Evolutionary conservation across 257 asterid genomes (phyloP), one percentile per base, ranked within the genome.

Genomic region (Coffea canephora): DNA sequence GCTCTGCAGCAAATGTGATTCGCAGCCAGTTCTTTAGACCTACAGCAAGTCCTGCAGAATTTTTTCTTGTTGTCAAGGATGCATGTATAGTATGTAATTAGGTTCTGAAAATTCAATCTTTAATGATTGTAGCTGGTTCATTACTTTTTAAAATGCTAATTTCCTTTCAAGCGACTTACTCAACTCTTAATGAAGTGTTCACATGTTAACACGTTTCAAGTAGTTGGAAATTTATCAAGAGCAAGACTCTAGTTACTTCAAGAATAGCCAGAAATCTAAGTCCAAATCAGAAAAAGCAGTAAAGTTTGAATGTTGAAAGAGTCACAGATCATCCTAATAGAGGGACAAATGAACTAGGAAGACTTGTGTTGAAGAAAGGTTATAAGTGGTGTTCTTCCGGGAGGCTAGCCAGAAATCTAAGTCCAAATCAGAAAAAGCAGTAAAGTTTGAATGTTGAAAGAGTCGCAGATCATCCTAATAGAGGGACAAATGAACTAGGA

Each of bases 1-100:
- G 93, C 62, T 91, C 97, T 1, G 86, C 91, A 0, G 97, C 98
- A 23, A 87, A 94, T 25, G 96, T 94, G 41, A 94, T 87, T 31
- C 97, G 82, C 1, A 94, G 70, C 98, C 98, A 94, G 65, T 91
- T 81, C 74, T 92, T 86, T 5, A 94, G 89, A 67, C 97, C 98
- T 19, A 94, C 97, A 16, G 93, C 92, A 50, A 87, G 71, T 68
- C 98, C 97, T 94, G 94, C 83, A 85, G 73, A 59, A 6, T 3
- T 39, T 39, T 31, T 61, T 61, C 1, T 61, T 13, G 16, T 3
- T 61, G 34, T 7, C 67, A 61, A 61, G 67, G 67, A 61, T 3
- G 67, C 34, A 23, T 59, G 25, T 59, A 2, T 52, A 52, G 6
- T 3, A 18, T 52, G 45, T 16, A 73, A 15, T 14, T 73, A 39